A percentile compares a stretch with the other conserved stretches of the same genome.
Evolutionary conservation across 2,329 filamentous ascomycete species (phyloP).

Genomic region (Coleophoma cylindrospora): DNA sequence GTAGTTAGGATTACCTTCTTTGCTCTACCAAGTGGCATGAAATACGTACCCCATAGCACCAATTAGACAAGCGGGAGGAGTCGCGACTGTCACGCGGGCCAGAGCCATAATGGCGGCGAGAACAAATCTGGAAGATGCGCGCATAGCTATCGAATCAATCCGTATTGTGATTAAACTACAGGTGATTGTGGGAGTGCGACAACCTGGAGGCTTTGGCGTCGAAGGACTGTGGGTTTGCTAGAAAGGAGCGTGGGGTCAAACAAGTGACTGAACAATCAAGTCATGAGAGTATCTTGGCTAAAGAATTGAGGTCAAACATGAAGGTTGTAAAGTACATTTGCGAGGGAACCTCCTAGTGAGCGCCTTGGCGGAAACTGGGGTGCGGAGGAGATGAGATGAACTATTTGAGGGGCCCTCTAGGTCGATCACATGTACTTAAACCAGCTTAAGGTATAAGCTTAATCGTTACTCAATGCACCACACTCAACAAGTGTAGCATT

Average conservation of each 20-base stretch:
- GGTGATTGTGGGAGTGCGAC: neutral
- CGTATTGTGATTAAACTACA: neutral
- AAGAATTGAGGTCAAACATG: too few species aligned
- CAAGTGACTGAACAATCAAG: constrained; percentile 6
- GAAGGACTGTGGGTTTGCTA: constrained; percentile 11
- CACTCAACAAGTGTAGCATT: too few species aligned
- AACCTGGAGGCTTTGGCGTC: constrained; percentile 4
- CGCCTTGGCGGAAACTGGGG: too few species aligned
- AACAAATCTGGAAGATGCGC: constrained; percentile 15
- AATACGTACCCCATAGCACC: constrained; percentile 14
- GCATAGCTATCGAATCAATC: constrained; percentile 13
- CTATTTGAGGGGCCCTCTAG: too few species aligned
- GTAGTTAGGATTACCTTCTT: neutral
- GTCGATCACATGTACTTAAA: too few species aligned
- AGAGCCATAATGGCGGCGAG: constrained; percentile 13
- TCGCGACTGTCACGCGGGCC: constrained; percentile 13
- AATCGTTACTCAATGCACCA: too few species aligned
- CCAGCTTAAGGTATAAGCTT: too few species aligned
- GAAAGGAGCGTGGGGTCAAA: constrained; percentile 14
- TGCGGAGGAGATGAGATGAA: too few species aligned
- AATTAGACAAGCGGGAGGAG: constrained; percentile 22
- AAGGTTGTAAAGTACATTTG: too few species aligned
- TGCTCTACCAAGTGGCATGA: neutral
- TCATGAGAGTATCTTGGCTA: too few species aligned
- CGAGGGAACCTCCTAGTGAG: too few species aligned